Percentiles rank a stretch among this genome's conserved stretches.
Evolutionary conservation across 306 rosid species (phyloP).

Genomic region (Lathyrus oleraceus): DNA sequence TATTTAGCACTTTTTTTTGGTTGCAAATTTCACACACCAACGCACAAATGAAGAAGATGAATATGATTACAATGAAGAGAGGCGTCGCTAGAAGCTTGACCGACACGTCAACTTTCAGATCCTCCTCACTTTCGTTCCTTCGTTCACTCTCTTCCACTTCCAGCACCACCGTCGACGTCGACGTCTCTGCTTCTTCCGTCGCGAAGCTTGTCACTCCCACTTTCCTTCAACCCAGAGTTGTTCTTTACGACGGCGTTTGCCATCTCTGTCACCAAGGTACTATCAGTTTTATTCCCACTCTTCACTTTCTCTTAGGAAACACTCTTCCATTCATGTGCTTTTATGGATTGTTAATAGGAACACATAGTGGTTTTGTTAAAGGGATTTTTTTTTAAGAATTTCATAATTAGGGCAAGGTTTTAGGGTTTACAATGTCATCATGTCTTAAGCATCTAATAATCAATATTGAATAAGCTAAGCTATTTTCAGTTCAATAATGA

Average conservation of each 20-base stretch:
- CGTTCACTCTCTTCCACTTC: constrained; percentile 38
- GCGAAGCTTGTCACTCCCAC: constrained; percentile 31
- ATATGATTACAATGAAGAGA: constrained; percentile 15
- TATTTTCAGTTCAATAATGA: too few relatives aligned
- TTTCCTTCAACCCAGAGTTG: constrained; percentile 74
- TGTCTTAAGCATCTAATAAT: constrained; percentile 16
- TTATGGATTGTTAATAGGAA: neutral
- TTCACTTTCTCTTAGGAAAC: neutral
- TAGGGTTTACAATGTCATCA: neutral
- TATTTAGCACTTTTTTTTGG: too few relatives aligned
- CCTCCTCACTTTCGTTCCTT: constrained; percentile 29
- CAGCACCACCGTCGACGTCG: constrained; percentile 29
- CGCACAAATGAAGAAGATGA: constrained; percentile 10
- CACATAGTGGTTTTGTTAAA: neutral
- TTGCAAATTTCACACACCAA: neutral
- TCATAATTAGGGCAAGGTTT: constrained; percentile 16
- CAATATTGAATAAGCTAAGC: neutral
- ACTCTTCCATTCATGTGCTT: neutral
- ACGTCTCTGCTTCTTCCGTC: constrained; percentile 23
- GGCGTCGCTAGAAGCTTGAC: constrained; percentile 31
- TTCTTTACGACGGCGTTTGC: constrained; percentile 75
- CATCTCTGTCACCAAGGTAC: constrained; percentile 77
- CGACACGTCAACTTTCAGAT: constrained; percentile 15
- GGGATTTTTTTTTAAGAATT: neutral
- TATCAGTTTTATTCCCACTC: neutral